Base-by-base conservation (phyloP, 371 early-diverging fungal species). In the Blakeslea trispora region DNA sequence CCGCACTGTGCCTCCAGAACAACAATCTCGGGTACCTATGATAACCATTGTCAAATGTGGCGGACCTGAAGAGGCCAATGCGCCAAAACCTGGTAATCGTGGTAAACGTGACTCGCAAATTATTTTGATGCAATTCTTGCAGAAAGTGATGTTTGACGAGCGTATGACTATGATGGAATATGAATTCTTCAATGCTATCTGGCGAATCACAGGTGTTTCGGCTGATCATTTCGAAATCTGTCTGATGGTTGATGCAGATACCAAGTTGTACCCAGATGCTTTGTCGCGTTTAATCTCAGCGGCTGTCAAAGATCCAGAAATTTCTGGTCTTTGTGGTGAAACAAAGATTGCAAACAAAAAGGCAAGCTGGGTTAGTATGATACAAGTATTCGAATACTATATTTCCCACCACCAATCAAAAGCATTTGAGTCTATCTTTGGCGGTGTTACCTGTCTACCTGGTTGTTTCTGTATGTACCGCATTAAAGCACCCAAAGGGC, bases 71-170 rank as follows among this genome's bases (percentile, higher is more conserved):
- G 95, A 96, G 59, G 61, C 72, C 2, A 61, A 79, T 52, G 63
- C 79, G 47, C 66, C 82, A 31, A 91, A 91, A 66, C 90, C 95
- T 1, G 97, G 97, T 19, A 98, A 99, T 72, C 83, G 99, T 51
- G 99, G 99, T 50, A 99, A 99, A 77, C 89, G 99, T 54, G 99
- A 99, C 68, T 95, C 95, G 35, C 99, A 99, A 77, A 89, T 99
- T 52, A 86, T 99, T 53, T 71, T 99, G 37, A 99, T 99, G 98
- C 84, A 90, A 45, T 99, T 99, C 81, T 84, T 98, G 71, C 88
- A 91, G 66, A 90, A 92, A 57, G 90, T 97, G 50, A 88, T 94
- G 75, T 97, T 95, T 81, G 87, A 95, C 54, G 96, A 96, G 66
- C 89, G 96, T 42, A 90, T 99, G 93, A 95, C 95, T 0, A 84